Conservation (phyloP, 352 stramenopile genomes). For the Aphanomyces euteiches region DNA sequence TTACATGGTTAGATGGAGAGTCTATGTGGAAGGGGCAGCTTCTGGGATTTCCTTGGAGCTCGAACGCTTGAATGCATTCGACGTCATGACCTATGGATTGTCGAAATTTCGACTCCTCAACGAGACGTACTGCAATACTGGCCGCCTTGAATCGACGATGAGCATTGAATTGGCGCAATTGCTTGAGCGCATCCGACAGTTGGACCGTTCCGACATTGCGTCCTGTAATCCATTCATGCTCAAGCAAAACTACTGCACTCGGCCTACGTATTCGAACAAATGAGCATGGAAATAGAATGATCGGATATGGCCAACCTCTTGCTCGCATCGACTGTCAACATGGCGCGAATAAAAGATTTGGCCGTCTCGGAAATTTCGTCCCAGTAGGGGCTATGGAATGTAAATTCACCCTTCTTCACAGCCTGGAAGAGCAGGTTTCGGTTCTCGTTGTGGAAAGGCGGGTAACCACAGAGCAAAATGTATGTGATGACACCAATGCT, state of each 20-base stretch:
- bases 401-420: conserved; percentile 28
- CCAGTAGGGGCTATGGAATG: conserved; percentile 29
- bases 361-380: conserved; percentile 27
- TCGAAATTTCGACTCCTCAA: background rate
- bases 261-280: conserved; percentile 33
- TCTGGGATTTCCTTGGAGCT: background rate
- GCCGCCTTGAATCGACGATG: conserved; percentile 82
- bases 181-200: conserved; percentile 65
- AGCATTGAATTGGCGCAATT: conserved; percentile 79
- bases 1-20: background rate
- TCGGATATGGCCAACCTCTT: background rate
- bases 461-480: conserved; percentile 67
- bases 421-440: conserved; percentile 22
- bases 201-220: conserved; percentile 65
- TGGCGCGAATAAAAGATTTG: conserved; percentile 29
- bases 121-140: conserved; percentile 67
- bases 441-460: conserved; percentile 45
- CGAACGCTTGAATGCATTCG: background rate
- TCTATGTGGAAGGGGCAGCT: too few species aligned
- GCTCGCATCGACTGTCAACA: conserved; percentile 27
- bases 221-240: conserved; percentile 74
- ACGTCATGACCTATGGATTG: conserved; percentile 10
- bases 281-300: background rate
- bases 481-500: conserved; percentile 68
- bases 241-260: conserved; percentile 49